Percentiles rank a stretch among this genome's conserved stretches.
Conservation (phyloP, 306 rosid species). For the Gillenia trifoliata region DNA sequence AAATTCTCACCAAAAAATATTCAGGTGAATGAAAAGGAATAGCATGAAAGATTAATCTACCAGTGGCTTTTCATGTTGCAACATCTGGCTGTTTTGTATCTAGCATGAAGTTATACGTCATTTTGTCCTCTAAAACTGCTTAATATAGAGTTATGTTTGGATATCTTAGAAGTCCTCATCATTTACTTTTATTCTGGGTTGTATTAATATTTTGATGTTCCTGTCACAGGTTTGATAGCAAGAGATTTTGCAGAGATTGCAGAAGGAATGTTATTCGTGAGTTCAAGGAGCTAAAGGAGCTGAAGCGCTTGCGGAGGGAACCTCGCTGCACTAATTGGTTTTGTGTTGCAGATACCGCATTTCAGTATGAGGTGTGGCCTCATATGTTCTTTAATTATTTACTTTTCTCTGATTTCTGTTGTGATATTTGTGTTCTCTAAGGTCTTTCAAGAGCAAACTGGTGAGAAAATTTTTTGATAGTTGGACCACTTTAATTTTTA, state of each 20-base stretch:
- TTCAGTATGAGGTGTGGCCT: conserved; percentile 87
- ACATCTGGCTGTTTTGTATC: background rate
- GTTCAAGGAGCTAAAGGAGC: conserved; percentile 96
- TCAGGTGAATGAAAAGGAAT: background rate
- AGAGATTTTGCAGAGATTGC: conserved; percentile 99
- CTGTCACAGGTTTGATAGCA: conserved; percentile 93
- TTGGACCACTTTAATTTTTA: background rate
- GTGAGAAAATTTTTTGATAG: conserved; percentile 6
- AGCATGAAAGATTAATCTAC: background rate
- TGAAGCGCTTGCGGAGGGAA: conserved; percentile 87
- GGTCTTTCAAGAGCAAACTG: conserved; percentile 4
- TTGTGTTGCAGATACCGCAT: conserved; percentile 92
- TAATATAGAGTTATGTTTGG: background rate
- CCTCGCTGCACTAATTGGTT: conserved; percentile 99
- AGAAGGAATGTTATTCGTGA: conserved; percentile 97
- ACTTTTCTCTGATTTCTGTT: conserved; percentile 3
- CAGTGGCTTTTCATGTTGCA: conserved; percentile 14
- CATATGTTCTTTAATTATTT: conserved; percentile 22
- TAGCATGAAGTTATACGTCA: conserved; percentile 9
- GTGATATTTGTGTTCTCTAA: conserved; percentile 19
- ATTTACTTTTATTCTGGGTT: conserved; percentile 9
- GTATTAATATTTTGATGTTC: conserved; percentile 26
- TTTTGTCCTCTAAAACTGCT: conserved; percentile 17
- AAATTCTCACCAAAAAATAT: background rate
- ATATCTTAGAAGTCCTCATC: conserved; percentile 4